Base-by-base conservation (phyloP, 805 yeast genomes). In the Teunomyces stri region DNA sequence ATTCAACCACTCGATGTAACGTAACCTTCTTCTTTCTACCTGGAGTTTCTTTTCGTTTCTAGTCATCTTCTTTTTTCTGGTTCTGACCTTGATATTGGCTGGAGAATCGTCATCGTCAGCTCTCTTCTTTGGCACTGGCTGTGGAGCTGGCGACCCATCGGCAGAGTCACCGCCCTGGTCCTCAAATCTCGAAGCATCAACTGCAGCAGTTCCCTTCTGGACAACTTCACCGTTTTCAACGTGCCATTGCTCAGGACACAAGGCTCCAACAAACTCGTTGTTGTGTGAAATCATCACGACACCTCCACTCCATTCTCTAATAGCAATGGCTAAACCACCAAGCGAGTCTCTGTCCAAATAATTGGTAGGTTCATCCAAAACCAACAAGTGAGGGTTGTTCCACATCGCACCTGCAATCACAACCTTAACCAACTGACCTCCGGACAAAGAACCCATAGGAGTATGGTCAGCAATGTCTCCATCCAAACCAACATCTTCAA, bases 341-440 rank as follows among this genome's bases (percentile, higher is more conserved):
- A 92, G 78, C 21, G 98, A 91, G 68, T 92, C 99, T 78, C 99
- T 86, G 71, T 92, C 99, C 72, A 92, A 78, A 77, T 94, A 92
- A 75, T 92, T 92, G 62, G 98, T 92, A 66, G 99, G 99, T 80
- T 92, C 99, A 71, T 92, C 99, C 51, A 92, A 79, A 37, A 92
- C 99, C 54, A 92, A 80, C 69, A 92, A 80, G 69, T 92, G 99
- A 15, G 99, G 99, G 66, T 92, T 94, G 73, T 94, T 92, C 99
- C 99, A 92, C 94, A 92, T 92, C 54, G 98, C 97, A 72, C 98
- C 99, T 11, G 98, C 98, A 74, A 92, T 92, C 51, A 92, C 99
- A 53, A 92, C 98, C 72, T 92, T 92, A 51, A 92, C 99, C 66
- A 92, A 80, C 75, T 92, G 99, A 61, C 99, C 99, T 66, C 99